Evolutionary conservation across 148 eudicot species (phyloP).

Genomic region (Pharnaceum exiguum): DNA sequence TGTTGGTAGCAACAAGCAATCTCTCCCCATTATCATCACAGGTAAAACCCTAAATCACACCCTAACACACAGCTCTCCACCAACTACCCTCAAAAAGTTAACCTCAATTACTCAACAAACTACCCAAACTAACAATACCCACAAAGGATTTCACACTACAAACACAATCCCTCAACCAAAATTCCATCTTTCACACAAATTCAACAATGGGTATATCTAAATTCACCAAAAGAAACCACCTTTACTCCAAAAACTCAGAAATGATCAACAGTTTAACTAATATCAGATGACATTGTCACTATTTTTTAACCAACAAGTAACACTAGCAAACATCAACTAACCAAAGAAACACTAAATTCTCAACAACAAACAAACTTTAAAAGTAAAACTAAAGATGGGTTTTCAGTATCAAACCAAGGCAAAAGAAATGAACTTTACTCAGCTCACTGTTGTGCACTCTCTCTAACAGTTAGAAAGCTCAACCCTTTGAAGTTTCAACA

Average conservation of each 20-base stretch:
- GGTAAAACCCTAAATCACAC: conserved; percentile 24
- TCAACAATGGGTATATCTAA: conserved; percentile 12
- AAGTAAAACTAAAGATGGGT: not conserved
- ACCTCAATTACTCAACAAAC: conserved; percentile 28
- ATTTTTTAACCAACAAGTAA: not conserved
- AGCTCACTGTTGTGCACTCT: conserved; percentile 7
- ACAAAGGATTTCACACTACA: conserved; percentile 22
- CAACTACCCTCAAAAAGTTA: conserved; percentile 14
- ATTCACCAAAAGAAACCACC: conserved; percentile 17
- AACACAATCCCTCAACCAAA: conserved; percentile 20
- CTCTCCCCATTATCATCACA: conserved; percentile 55
- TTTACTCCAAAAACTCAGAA: conserved; percentile 9
- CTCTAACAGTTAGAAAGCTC: conserved; percentile 13
- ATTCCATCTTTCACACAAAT: conserved; percentile 23
- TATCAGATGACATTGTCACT: conserved; percentile 59
- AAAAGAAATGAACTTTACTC: conserved; percentile 17
- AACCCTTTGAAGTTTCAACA: conserved; percentile 19
- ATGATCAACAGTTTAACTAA: conserved; percentile 34
- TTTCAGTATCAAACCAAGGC: conserved; percentile 13
- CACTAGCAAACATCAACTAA: not conserved
- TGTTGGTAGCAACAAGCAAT: conserved; percentile 52
- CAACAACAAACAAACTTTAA: too few relatives aligned
- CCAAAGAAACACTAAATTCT: conserved; percentile 1
- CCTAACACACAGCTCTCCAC: conserved; percentile 30
- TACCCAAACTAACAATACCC: conserved; percentile 24